A percentile compares a stretch with the other conserved stretches of the same genome.
Evolutionary conservation across 306 rosid species (phyloP).

Genomic region (Medicago arabica): DNA sequence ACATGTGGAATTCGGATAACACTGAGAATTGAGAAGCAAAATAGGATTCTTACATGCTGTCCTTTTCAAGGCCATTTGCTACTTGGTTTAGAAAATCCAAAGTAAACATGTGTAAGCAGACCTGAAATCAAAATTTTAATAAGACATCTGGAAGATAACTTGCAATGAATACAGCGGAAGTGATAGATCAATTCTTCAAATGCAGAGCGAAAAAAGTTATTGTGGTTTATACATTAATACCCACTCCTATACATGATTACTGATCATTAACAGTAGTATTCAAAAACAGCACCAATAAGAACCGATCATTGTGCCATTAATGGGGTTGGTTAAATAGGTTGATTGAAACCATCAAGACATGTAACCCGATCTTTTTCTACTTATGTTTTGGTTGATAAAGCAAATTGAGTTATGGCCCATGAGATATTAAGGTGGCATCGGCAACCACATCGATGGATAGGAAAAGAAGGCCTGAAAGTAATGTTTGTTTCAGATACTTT

Average conservation of each 20-base stretch:
- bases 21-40: slow-evolving; percentile 20
- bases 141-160: slow-evolving; percentile 37
- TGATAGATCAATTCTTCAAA: slow-evolving; percentile 16
- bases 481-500: not conserved
- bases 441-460: slow-evolving; percentile 19
- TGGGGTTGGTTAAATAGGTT: slow-evolving; percentile 12
- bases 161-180: slow-evolving; percentile 15
- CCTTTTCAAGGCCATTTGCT: slow-evolving; percentile 98
- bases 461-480: slow-evolving; percentile 16
- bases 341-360: slow-evolving; percentile 12
- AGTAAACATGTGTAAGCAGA: slow-evolving; percentile 96
- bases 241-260: slow-evolving; percentile 9
- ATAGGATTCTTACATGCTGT: slow-evolving; percentile 75
- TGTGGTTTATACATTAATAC: slow-evolving; percentile 14
- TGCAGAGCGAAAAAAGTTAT: not conserved
- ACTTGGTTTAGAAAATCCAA: slow-evolving; percentile 96
- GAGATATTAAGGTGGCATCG: slow-evolving; percentile 14
- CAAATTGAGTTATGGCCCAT: slow-evolving; percentile 2
- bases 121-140: slow-evolving; percentile 61
- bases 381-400: slow-evolving; percentile 26
- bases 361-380: not conserved
- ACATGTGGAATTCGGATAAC: slow-evolving; percentile 30
- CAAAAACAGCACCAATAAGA: not conserved
- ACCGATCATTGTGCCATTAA: slow-evolving; percentile 8
- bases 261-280: slow-evolving; percentile 3